Percentiles rank a stretch among this genome's conserved stretches.
Evolutionary conservation across 371 early-diverging fungal species (phyloP).

Genomic region (Mucor saturninus): DNA sequence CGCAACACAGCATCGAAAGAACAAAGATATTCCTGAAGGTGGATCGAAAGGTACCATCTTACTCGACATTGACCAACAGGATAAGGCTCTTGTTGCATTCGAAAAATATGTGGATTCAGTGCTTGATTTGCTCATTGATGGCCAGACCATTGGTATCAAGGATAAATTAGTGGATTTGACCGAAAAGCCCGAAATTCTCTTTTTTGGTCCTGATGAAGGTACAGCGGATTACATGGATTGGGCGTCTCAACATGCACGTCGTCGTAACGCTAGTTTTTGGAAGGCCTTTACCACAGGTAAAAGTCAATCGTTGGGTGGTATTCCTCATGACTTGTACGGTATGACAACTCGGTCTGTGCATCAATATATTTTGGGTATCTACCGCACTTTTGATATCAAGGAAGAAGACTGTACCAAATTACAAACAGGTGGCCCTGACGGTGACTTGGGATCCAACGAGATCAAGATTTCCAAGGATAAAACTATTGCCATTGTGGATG

Average conservation of each 20-base stretch:
- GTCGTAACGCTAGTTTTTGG: conserved; percentile 94
- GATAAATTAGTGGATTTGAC: conserved; percentile 91
- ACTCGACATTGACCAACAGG: conserved; percentile 91
- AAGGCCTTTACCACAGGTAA: conserved; percentile 99
- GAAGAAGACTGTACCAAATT: conserved; percentile 85
- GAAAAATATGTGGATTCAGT: conserved; percentile 98
- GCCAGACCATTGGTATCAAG: conserved; percentile 95
- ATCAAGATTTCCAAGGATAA: conserved; percentile 97
- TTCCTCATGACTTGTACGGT: conserved; percentile 96
- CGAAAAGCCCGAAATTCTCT: conserved; percentile 93
- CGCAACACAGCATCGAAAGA: conserved; percentile 97
- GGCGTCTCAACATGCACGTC: conserved; percentile 95
- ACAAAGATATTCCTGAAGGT: conserved; percentile 93
- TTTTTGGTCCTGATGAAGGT: conserved; percentile 99
- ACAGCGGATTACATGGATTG: conserved; percentile 99
- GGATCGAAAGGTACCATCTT: conserved; percentile 98
- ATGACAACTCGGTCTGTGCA: conserved; percentile 99
- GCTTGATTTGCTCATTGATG: conserved; percentile 90
- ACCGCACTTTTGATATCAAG: conserved; percentile 84
- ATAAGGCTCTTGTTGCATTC: conserved; percentile 94
- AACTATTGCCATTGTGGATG: conserved; percentile 95
- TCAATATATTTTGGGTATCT: conserved; percentile 97
- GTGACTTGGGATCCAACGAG: conserved; percentile 97
- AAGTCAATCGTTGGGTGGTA: conserved; percentile 93
- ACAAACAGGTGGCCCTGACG: conserved; percentile 98